Base-by-base conservation (phyloP, 176 grass and related monocot genomes). In the Rhynchospora pubera region DNA sequence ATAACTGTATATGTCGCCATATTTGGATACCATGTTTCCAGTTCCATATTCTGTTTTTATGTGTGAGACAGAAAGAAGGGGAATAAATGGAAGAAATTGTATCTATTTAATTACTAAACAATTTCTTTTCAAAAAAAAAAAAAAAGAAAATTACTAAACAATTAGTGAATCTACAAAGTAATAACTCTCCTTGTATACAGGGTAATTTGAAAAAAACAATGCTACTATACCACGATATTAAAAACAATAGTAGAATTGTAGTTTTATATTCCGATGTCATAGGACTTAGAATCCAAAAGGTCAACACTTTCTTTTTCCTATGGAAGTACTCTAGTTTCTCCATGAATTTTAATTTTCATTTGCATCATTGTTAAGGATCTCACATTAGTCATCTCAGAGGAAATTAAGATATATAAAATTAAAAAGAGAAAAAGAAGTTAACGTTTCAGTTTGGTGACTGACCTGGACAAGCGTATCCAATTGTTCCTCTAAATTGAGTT, bases 11-110 rank as follows among this genome's bases (percentile, higher is more conserved):
- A n/a, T n/a, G n/a, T n/a, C n/a, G n/a, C n/a, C n/a, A n/a, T n/a
- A n/a, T n/a, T n/a, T n/a, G n/a, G n/a, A n/a, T n/a, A n/a, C n/a
- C n/a, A n/a, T n/a, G n/a, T n/a, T n/a, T n/a, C n/a, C n/a, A n/a
- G n/a, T n/a, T n/a, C n/a, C n/a, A 8, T 91, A 85, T 13, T 91
- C 85, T 87, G 46, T 76, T 66, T 16, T 10, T 9, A 15, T 2
- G 1, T 50, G 6, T 5, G 7, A 73, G 55, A 9, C 56, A 39
- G 34, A 21, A 24, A 34, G 16, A 18, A 4, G 12, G 53, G 47
- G 77, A 43, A 57, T 85, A 3, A 45, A n/a, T 6, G 53, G 2
- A 7, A 30, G 34, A 18, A 63, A 42, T 24, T 42, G 5, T 8
- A 15, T 14, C n/a, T n/a, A n/a, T n/a, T n/a, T n/a, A n/a, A n/a